A percentile compares a stretch with the other conserved stretches of the same genome.
phyloP scores from a whole-genome alignment of 2,329 filamentous ascomycete species.

The Fusarium sp. region DNA sequence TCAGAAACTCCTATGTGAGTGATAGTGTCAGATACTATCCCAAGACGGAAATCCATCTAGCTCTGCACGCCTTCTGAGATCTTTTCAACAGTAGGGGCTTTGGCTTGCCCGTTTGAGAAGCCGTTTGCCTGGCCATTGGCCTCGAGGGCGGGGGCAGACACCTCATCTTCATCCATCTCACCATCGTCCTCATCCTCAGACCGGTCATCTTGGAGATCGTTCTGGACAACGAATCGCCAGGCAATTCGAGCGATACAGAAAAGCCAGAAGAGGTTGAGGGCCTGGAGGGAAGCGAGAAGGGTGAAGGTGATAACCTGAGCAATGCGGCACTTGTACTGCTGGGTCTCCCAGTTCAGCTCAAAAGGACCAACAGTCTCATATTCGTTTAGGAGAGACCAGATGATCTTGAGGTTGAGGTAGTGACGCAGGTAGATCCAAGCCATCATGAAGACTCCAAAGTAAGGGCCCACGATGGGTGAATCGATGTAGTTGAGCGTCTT shows the following conservation, averaged over 20 bases:
- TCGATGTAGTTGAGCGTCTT: conserved; percentile 94
- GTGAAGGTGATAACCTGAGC: conserved; percentile 75
- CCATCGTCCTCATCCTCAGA: conserved; percentile 74
- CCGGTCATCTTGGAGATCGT: conserved; percentile 76
- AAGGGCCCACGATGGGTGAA: conserved; percentile 80
- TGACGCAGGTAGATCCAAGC: conserved; percentile 93
- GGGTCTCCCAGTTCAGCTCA: conserved; percentile 79
- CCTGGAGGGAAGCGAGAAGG: conserved; percentile 77
- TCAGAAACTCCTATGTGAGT: background rate
- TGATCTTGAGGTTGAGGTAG: conserved; percentile 82
- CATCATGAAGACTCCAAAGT: conserved; percentile 84
- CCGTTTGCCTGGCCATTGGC: conserved; percentile 40
- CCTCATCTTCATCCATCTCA: conserved; percentile 63
- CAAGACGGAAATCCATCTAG: conserved; percentile 15
- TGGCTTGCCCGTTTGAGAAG: conserved; percentile 29
- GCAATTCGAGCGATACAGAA: conserved; percentile 82
- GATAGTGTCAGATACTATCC: conserved; percentile 1
- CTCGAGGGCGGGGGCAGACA: conserved; percentile 48
- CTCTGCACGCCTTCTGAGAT: conserved; percentile 32
- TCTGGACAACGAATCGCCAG: conserved; percentile 75
- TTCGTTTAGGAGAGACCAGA: conserved; percentile 80
- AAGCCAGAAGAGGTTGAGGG: conserved; percentile 85
- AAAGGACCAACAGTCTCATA: conserved; percentile 81
- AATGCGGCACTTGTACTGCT: conserved; percentile 82
- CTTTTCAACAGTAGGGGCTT: conserved; percentile 39